Evolutionary conservation across 2,329 filamentous ascomycete genomes (phyloP), one percentile per base, ranked within the genome.

Genomic region (Ophiostoma pallidulum): DNA sequence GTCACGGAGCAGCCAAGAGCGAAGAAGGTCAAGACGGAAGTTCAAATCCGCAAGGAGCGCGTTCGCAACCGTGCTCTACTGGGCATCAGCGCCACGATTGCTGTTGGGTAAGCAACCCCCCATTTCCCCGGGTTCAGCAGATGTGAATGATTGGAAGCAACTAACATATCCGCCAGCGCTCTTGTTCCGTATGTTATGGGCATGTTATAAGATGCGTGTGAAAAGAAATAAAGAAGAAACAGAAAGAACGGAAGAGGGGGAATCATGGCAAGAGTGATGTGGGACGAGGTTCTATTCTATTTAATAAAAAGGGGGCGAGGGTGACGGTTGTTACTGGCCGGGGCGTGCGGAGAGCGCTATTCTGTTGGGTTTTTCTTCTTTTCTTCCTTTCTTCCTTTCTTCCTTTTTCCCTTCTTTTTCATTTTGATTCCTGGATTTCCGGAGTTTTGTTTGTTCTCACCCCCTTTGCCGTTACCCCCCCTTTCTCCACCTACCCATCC

Each of bases 31-130:
- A 87, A 82, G 72, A 84, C 88, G 1, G 85, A 92, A 62, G 77
- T 85, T 38, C 84, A 92, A 65, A 64, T 94, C 56, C 83, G 83
- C 65, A 90, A 88, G 68, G 84, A 94, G 67, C 85, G 82, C 60
- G 87, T 96, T 55, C 83, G 87, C 67, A 87, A 82, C 65, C 80
- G 89, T 61, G 88, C 92, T 40, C 71, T 95, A 52, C 75, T 94
- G 53, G 91, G 92, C 50, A 78, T 97, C 45, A 86, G 83, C 53
- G 88, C 88, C 49, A 92, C 87, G 40, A 75, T 96, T 63, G 87
- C 86, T 49, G 77, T 96, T 64, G 90, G 90, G 92, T 97, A 78
- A 71, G 89, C 84, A 26, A 20, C 28, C 4, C 9, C 10, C 14
- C 16, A 10, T 37, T 14, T 9, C 24, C 24, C 10, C 24, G 5